Base-by-base conservation (phyloP, 2,329 filamentous ascomycete genomes). In the Huntiella moniliformis region DNA sequence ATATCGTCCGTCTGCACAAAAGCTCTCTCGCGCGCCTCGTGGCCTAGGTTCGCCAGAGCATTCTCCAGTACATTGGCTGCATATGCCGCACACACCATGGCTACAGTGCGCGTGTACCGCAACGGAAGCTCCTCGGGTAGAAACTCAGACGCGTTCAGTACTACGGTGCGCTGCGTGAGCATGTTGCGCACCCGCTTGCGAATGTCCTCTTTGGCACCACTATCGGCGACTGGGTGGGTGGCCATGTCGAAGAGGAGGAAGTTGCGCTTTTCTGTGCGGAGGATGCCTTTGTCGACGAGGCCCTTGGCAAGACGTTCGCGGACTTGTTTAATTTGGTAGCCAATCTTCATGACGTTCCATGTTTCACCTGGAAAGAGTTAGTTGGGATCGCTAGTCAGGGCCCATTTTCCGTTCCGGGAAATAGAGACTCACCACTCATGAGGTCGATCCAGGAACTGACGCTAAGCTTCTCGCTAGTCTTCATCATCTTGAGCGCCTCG, bases 301-400 rank as follows among this genome's bases (percentile, higher is more conserved):
- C 91, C 91, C 66, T 98, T 98, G 58, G 87, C 88, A 48, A 98
- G 74, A 48, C 91, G 83, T 68, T 98, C 91, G 60, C 91, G 86
- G 49, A 98, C 91, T 71, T 98, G 91, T 68, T 98, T 98, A 56
- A 98, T 74, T 68, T 98, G 91, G 65, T 98, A 98, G 61, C 91
- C 91, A 56, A 98, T 98, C 71, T 98, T 98, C 91, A 98, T 96
- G 53, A 98, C 68, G 61, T 98, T 98, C 91, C 91, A 98, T 46
- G 91, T 98, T 65, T 98, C 91, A 61, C 91, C 88, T 96, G 32
- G 18, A 15, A 13, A 44, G 32, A 10, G 17, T 58, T 36, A 16
- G 28, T 17, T 10, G 43, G 17, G 49, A 18, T 44, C 11, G 35
- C 22, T 11, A 10, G 41, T 38, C 38, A 47, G 22, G 22, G 22